phyloP scores from a whole-genome alignment of 2,329 filamentous ascomycete genomes.

The Neofusicoccum laricinum region DNA sequence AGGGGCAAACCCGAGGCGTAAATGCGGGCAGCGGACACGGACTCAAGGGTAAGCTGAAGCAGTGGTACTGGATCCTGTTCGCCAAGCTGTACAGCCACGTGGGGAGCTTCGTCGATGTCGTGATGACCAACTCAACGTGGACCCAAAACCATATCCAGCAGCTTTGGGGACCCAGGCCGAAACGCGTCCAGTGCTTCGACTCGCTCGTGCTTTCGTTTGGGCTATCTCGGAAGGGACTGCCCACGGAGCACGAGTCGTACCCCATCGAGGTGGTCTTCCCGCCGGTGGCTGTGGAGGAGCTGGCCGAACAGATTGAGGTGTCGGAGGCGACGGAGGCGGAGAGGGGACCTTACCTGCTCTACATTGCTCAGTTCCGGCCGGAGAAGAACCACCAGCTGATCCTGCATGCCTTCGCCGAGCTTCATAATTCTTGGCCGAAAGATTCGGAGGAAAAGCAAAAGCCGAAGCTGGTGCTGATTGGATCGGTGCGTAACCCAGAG shows the following conservation, averaged over 20 bases:
- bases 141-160: constrained; percentile 70
- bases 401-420: constrained; percentile 76
- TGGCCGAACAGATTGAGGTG: constrained; percentile 72
- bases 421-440: constrained; percentile 47
- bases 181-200: constrained; percentile 4
- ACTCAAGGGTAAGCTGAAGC: constrained; percentile 67
- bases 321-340: constrained; percentile 64
- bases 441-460: constrained; percentile 43
- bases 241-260: constrained; percentile 8
- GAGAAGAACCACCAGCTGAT: constrained; percentile 95
- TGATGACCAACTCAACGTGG: constrained; percentile 98
- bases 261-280: constrained; percentile 78
- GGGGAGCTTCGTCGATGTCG: constrained; percentile 80
- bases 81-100: constrained; percentile 78
- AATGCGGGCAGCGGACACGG: constrained; percentile 82
- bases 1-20: constrained; percentile 49
- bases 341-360: constrained; percentile 73
- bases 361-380: constrained; percentile 95
- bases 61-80: constrained; percentile 82
- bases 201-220: constrained; percentile 14
- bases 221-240: constrained; percentile 5
- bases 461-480: constrained; percentile 77
- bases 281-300: constrained; percentile 83
- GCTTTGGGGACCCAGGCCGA: constrained; percentile 20
- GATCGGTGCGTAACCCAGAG: constrained; percentile 81